These are phyloP conservation scores for Ogataea trehalophila DNA, from an alignment of 805 yeast genomes.

Conservation along the genomic window DNA sequence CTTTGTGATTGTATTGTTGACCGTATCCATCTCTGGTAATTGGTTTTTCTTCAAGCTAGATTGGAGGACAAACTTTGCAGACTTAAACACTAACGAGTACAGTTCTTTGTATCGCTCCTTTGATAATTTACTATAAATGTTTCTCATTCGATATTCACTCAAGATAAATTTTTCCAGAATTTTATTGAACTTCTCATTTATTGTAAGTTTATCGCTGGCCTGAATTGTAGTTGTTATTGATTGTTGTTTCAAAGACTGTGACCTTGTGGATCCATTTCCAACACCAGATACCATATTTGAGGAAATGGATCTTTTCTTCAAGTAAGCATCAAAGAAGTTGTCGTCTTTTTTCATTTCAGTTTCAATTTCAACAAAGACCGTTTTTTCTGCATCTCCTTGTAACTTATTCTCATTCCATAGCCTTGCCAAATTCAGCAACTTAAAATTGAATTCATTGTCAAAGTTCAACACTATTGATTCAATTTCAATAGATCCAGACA, in stretches of 20 bases:
- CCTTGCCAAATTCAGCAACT: constrained; percentile 4
- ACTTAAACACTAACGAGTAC: constrained; percentile 32
- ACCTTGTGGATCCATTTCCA: not conserved
- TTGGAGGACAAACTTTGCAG: constrained; percentile 36
- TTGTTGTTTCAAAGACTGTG: not conserved
- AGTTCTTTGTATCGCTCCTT: constrained; percentile 30
- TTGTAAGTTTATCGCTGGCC: not conserved
- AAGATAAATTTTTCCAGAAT: constrained; percentile 30
- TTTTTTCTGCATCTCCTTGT: constrained; percentile 1
- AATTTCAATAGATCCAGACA: constrained; percentile 6
- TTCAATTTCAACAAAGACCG: constrained; percentile 10
- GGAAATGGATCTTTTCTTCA: constrained; percentile 12
- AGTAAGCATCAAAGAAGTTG: constrained; percentile 18
- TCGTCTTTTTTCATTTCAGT: constrained; percentile 12
- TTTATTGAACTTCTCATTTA: constrained; percentile 10
- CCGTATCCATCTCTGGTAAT: constrained; percentile 25
- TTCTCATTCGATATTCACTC: constrained; percentile 33
- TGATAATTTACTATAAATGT: constrained; percentile 23
- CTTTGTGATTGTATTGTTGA: constrained; percentile 34
- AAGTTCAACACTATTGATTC: constrained; percentile 11
- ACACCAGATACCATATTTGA: not conserved
- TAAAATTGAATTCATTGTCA: constrained; percentile 8
- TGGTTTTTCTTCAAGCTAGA: constrained; percentile 12
- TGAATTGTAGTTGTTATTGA: not conserved
- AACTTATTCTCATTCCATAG: constrained; percentile 5